phyloP scores from a whole-genome alignment of 371 early-diverging fungal species.

The Choanephora cucurbitarum region DNA sequence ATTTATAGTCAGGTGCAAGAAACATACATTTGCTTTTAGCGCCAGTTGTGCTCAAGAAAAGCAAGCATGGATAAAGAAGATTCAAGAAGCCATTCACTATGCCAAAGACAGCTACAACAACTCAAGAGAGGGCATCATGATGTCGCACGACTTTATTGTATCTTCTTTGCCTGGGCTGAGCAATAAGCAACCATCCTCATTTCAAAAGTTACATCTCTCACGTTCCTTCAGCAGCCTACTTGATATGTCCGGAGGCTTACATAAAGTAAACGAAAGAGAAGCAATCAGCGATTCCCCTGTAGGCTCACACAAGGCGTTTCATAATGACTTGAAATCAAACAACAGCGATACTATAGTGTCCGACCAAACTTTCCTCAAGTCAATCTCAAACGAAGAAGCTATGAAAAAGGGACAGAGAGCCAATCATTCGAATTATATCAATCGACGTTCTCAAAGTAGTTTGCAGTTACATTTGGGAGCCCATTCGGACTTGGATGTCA shows the following conservation, averaged over 20 bases:
- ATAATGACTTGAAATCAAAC: too few relatives aligned
- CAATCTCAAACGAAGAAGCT: not conserved
- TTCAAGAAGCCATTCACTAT: conserved; percentile 33
- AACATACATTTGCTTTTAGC: conserved; percentile 47
- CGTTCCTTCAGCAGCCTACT: conserved; percentile 35
- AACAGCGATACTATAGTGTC: too few relatives aligned
- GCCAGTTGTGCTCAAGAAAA: conserved; percentile 51
- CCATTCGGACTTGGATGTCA: conserved; percentile 35
- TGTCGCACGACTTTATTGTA: conserved; percentile 28
- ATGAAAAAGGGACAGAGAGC: conserved; percentile 37
- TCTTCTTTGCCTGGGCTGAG: conserved; percentile 35
- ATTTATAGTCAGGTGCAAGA: conserved; percentile 43
- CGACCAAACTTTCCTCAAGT: not conserved
- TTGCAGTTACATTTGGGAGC: conserved; percentile 25
- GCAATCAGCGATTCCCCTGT: too few relatives aligned
- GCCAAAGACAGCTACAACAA: conserved; percentile 18
- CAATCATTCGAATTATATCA: conserved; percentile 25
- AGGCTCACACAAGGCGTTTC: too few relatives aligned
- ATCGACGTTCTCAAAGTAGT: conserved; percentile 7
- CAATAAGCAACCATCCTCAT: conserved; percentile 10
- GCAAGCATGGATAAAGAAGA: conserved; percentile 39
- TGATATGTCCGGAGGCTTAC: conserved; percentile 9
- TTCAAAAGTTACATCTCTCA: conserved; percentile 20
- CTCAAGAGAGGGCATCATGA: conserved; percentile 8
- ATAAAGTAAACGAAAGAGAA: not conserved